Evolutionary conservation across 371 early-diverging fungal species (phyloP).

Genomic region (Mucor racemosus): DNA sequence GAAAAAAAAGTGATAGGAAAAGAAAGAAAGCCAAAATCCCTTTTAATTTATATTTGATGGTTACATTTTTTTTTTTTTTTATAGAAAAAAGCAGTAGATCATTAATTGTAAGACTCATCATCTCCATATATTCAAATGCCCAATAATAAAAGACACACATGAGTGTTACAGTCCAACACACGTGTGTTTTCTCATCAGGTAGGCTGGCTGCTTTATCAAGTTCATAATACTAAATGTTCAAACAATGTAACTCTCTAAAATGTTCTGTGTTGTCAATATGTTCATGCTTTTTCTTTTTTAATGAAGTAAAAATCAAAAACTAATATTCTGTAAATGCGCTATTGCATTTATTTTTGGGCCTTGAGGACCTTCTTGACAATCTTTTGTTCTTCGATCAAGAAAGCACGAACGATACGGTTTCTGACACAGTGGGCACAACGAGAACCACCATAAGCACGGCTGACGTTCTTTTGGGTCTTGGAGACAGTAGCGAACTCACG

Average conservation of each 20-base stretch:
- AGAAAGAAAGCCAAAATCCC: neutral
- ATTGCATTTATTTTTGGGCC: constrained; percentile 57
- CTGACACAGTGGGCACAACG: constrained; percentile 95
- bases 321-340: too few relatives aligned
- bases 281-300: neutral
- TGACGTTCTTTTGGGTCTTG: constrained; percentile 92
- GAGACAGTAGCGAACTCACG: constrained; percentile 88
- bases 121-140: neutral
- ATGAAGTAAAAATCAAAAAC: neutral
- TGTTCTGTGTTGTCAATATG: neutral
- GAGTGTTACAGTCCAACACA: constrained; percentile 1
- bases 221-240: neutral
- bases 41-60: too few relatives aligned
- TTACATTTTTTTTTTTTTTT: too few relatives aligned
- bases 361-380: constrained; percentile 98
- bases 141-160: neutral
- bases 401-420: constrained; percentile 95
- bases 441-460: constrained; percentile 97
- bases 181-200: neutral
- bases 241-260: too few relatives aligned
- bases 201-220: neutral
- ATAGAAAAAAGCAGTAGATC: too few relatives aligned
- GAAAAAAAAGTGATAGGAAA: neutral
- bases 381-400: constrained; percentile 99
- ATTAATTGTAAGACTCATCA: too few relatives aligned